phyloP scores from a whole-genome alignment of 164 flowering plant species.

The Cinnamomum micranthum region DNA sequence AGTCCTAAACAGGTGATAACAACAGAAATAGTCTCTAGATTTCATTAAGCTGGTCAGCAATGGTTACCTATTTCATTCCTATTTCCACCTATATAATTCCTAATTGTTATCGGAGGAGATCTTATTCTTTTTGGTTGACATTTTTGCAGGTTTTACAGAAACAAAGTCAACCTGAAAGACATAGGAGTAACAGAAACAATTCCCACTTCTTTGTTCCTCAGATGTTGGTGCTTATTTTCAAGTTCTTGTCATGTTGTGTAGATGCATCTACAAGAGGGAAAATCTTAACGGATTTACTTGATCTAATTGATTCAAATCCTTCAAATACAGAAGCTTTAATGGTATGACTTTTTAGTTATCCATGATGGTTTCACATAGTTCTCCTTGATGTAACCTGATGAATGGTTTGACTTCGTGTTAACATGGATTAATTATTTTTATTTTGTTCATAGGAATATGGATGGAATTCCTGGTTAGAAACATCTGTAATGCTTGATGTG shows the following conservation, averaged over 20 bases:
- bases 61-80: not conserved
- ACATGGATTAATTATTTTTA: constrained; percentile 14
- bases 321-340: constrained; percentile 87
- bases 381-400: not conserved
- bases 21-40: not conserved
- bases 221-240: constrained; percentile 73
- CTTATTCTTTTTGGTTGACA: not conserved
- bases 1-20: constrained; percentile 94
- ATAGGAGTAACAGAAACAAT: constrained; percentile 44
- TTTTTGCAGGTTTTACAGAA: constrained; percentile 74
- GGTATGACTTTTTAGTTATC: constrained; percentile 40
- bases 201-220: constrained; percentile 91
- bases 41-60: not conserved
- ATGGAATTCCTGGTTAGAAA: constrained; percentile 83
- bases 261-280: constrained; percentile 54
- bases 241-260: constrained; percentile 61
- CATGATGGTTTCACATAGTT: not conserved
- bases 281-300: constrained; percentile 72
- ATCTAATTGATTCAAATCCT: constrained; percentile 89
- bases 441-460: constrained; percentile 69
- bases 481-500: constrained; percentile 58
- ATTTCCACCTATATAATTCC: not conserved
- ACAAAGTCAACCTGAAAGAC: constrained; percentile 59
- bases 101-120: constrained; percentile 2
- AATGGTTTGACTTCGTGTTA: not conserved